Conservation (phyloP, 2,329 filamentous ascomycete species). For the Kalmusia sp. region DNA sequence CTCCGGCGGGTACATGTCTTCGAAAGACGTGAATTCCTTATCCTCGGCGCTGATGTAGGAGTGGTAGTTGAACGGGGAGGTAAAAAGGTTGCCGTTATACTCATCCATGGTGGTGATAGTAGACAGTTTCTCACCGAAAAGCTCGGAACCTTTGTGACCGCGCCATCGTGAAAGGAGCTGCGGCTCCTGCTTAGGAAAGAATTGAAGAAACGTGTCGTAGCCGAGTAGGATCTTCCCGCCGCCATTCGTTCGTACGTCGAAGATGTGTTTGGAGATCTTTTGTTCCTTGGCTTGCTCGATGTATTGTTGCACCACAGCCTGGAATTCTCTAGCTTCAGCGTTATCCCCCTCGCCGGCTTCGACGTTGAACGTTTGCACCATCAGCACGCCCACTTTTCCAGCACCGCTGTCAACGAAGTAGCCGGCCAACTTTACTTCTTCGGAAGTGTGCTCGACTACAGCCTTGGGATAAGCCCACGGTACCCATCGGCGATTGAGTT, state of each 20-base stretch:
- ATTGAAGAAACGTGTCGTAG: slow-evolving; percentile 58
- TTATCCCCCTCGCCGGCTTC: slow-evolving; percentile 15
- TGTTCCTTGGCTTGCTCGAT: slow-evolving; percentile 55
- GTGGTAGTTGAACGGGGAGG: slow-evolving; percentile 45
- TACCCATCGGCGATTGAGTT: slow-evolving; percentile 30
- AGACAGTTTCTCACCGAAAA: slow-evolving; percentile 34
- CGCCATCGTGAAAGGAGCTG: slow-evolving; percentile 57
- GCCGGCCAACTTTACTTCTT: slow-evolving; percentile 48
- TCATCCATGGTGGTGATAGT: slow-evolving; percentile 18
- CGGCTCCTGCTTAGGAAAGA: slow-evolving; percentile 57
- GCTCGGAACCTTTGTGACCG: slow-evolving; percentile 44
- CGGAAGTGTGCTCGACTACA: slow-evolving; percentile 39
- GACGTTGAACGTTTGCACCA: slow-evolving; percentile 51
- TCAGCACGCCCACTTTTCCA: slow-evolving; percentile 56
- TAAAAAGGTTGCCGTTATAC: slow-evolving; percentile 32
- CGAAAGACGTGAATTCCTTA: slow-evolving; percentile 42
- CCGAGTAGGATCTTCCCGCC: slow-evolving; percentile 59
- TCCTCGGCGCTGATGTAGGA: slow-evolving; percentile 33
- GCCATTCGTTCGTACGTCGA: slow-evolving; percentile 68
- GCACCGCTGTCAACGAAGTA: slow-evolving; percentile 53
- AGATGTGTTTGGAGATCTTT: slow-evolving; percentile 65
- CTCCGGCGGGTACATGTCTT: slow-evolving; percentile 45
- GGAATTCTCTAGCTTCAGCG: slow-evolving; percentile 40
- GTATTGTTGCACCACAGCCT: slow-evolving; percentile 50
- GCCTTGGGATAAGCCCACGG: slow-evolving; percentile 47